These are phyloP conservation scores for Haplosporangium sp. DNA, from an alignment of 371 early-diverging fungal species.

Conservation along the genomic window DNA sequence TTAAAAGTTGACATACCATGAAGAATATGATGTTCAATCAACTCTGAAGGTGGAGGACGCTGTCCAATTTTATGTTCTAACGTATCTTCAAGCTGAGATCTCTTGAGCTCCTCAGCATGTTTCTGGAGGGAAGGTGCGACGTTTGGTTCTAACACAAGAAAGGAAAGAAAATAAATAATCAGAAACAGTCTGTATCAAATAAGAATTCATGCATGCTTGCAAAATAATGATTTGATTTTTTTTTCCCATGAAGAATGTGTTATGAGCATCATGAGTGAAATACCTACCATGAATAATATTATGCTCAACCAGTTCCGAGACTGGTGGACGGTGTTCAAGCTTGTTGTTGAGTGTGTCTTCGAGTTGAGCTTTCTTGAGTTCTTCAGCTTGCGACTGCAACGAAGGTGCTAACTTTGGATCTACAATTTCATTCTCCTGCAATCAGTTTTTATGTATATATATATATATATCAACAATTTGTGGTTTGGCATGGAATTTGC, in stretches of 20 bases:
- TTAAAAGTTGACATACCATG: conserved; percentile 47
- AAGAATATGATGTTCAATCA: conserved; percentile 79
- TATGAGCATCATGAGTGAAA: no score
- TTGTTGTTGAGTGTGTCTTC: conserved; percentile 14
- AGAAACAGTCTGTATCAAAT: background rate
- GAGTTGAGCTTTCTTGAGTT: conserved; percentile 3
- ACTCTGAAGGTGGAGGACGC: conserved; percentile 77
- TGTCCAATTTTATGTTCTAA: conserved; percentile 79
- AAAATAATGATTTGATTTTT: background rate
- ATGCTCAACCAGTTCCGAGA: conserved; percentile 14
- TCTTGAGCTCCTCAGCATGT: conserved; percentile 69
- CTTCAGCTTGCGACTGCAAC: conserved; percentile 10
- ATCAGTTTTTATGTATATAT: no score
- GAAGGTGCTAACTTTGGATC: conserved; percentile 19
- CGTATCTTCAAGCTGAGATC: conserved; percentile 72
- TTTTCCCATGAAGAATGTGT: no score
- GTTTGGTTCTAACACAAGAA: conserved; percentile 38
- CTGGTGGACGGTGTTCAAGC: conserved; percentile 15
- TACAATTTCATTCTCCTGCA: background rate
- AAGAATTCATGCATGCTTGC: background rate
- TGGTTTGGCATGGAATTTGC: background rate
- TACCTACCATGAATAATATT: conserved; percentile 7
- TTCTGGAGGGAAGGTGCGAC: conserved; percentile 76
- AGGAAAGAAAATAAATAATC: background rate
- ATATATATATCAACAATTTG: no score